phyloP scores from a whole-genome alignment of 345 rosid species.

The Populus euphratica region DNA sequence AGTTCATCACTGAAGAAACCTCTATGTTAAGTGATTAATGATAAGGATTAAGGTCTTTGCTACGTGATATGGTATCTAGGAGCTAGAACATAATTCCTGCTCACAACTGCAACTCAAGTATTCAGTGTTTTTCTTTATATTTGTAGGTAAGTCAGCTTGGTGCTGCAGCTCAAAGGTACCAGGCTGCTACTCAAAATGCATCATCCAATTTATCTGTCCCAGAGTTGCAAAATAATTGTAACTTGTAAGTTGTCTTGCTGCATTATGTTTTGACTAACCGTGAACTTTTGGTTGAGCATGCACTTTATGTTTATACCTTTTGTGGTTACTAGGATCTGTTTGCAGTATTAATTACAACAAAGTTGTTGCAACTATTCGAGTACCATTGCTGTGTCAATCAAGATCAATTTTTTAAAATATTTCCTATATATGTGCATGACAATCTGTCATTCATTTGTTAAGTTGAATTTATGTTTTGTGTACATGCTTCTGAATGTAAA shows the following conservation, averaged over 20 bases:
- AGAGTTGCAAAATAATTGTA: conserved; percentile 84
- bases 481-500: neutral
- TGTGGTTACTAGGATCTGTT: neutral
- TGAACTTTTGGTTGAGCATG: neutral
- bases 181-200: conserved; percentile 79
- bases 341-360: neutral
- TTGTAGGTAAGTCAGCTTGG: conserved; percentile 88
- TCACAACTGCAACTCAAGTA: neutral
- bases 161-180: conserved; percentile 85
- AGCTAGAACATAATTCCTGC: neutral
- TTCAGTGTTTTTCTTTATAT: neutral
- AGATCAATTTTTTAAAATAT: neutral
- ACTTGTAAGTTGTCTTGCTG: conserved; percentile 49
- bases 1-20: neutral
- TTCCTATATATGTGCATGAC: neutral
- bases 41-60: neutral
- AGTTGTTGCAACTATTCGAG: neutral
- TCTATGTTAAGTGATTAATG: neutral
- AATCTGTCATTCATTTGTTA: neutral
- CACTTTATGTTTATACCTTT: neutral
- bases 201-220: conserved; percentile 69
- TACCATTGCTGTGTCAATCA: neutral
- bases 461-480: neutral
- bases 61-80: neutral
- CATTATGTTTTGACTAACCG: neutral